These are phyloP conservation scores for Crithidia acanthocephali DNA, from an alignment of 208 protist species.

Conservation along the genomic window DNA sequence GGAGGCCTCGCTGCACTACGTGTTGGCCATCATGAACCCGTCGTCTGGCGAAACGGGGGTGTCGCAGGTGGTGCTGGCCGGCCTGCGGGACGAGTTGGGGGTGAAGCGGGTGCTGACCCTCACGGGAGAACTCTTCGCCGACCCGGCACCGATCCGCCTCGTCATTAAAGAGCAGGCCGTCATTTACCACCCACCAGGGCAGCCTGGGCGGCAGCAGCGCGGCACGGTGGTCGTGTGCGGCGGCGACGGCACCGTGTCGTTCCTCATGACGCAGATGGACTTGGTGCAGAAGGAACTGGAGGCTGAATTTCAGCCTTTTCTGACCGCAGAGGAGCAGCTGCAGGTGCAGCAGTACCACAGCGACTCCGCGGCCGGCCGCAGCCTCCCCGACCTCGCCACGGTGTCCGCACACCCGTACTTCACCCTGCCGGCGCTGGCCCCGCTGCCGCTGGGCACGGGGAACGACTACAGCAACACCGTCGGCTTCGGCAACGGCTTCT, in stretches of 20 bases:
- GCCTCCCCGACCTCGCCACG: background rate
- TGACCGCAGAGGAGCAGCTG: background rate
- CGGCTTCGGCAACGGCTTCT: constrained; percentile 75
- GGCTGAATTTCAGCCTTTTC: constrained; percentile 28
- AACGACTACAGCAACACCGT: constrained; percentile 87
- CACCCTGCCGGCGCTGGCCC: constrained; percentile 72
- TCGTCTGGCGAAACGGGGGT: constrained; percentile 55
- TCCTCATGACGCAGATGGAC: constrained; percentile 77
- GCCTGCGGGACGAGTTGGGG: constrained; percentile 56
- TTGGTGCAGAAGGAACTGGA: constrained; percentile 55
- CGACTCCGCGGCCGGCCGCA: background rate
- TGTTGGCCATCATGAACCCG: constrained; percentile 76
- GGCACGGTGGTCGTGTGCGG: constrained; percentile 84
- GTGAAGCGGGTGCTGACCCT: constrained; percentile 59
- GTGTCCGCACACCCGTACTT: constrained; percentile 26
- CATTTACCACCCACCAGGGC: constrained; percentile 26
- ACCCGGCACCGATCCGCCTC: constrained; percentile 48
- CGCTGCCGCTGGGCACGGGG: constrained; percentile 81
- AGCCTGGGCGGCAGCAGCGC: constrained; percentile 30
- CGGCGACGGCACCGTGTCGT: constrained; percentile 86
- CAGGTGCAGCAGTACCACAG: constrained; percentile 1
- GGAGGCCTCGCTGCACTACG: constrained; percentile 49
- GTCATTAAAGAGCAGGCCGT: constrained; percentile 74
- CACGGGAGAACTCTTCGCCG: constrained; percentile 44
- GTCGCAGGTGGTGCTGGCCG: constrained; percentile 35